Evolutionary conservation across 2,329 filamentous ascomycete species (phyloP).

Genomic region (Talaromyces sp.): DNA sequence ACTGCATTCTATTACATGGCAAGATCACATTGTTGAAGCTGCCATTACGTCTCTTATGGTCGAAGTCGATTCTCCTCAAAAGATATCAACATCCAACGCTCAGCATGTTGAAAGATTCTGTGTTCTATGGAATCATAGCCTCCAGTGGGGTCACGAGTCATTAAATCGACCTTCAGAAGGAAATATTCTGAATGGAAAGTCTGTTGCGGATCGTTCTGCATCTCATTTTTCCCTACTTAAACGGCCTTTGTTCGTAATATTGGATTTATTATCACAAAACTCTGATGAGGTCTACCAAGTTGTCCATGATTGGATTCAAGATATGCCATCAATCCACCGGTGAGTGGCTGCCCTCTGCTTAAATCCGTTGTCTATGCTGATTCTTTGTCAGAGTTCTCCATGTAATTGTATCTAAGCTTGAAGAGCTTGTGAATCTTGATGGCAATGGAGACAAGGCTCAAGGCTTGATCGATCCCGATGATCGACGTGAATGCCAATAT

Average conservation of each 20-base stretch:
- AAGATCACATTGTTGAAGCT: conserved; percentile 74
- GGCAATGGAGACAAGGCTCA: conserved; percentile 3
- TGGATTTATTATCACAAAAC: conserved; percentile 74
- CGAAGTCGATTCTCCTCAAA: conserved; percentile 32
- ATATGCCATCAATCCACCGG: conserved; percentile 49
- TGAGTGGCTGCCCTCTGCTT: conserved; percentile 30
- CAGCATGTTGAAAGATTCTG: conserved; percentile 40
- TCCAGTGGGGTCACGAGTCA: conserved; percentile 38
- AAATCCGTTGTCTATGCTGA: not conserved
- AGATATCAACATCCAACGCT: conserved; percentile 30
- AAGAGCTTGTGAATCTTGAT: conserved; percentile 28
- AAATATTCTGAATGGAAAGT: conserved; percentile 15
- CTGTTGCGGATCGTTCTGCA: conserved; percentile 24
- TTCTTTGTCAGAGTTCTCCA: conserved; percentile 33
- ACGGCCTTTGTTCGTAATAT: conserved; percentile 73
- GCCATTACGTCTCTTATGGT: conserved; percentile 69
- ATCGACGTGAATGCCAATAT: conserved; percentile 74
- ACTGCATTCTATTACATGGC: conserved; percentile 67
- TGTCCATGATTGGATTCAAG: conserved; percentile 74
- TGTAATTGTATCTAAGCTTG: conserved; percentile 35
- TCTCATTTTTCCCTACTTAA: conserved; percentile 63
- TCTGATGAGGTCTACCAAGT: conserved; percentile 71
- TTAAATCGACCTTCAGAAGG: conserved; percentile 30
- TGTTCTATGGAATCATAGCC: conserved; percentile 43
- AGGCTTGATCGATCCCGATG: conserved; percentile 45